Conservation (phyloP, 140 eudicot genomes). For the Bidens hawaiensis region DNA sequence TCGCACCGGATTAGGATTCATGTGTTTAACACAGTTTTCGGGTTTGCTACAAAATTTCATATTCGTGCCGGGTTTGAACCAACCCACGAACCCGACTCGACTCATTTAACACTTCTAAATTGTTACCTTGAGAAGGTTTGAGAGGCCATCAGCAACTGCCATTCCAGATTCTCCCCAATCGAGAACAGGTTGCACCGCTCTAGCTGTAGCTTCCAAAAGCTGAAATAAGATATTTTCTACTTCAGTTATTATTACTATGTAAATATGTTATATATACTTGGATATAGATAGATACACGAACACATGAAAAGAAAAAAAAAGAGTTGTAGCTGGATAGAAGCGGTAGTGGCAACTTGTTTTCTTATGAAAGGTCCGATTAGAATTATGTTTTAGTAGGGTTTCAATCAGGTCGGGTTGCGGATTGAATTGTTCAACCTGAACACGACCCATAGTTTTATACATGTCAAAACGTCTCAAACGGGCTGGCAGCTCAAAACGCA, state of each 20-base stretch:
- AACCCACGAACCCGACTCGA: neutral
- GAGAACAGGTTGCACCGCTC: slow-evolving; percentile 92
- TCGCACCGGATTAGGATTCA: too few relatives aligned
- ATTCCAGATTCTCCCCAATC: slow-evolving; percentile 97
- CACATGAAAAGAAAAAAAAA: neutral
- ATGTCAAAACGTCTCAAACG: too few relatives aligned
- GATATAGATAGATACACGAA: neutral
- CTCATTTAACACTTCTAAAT: neutral
- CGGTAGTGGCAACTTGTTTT: neutral
- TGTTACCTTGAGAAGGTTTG: slow-evolving; percentile 85
- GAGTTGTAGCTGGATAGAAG: neutral
- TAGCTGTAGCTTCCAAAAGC: slow-evolving; percentile 96
- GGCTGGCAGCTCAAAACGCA: too few relatives aligned
- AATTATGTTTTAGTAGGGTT: neutral
- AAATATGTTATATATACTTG: neutral
- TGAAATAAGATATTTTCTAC: slow-evolving; percentile 18
- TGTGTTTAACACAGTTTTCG: too few relatives aligned
- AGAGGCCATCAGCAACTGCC: slow-evolving; percentile 93
- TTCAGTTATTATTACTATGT: neutral
- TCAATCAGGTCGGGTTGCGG: too few relatives aligned
- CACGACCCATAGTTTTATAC: too few relatives aligned
- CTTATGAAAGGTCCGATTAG: neutral
- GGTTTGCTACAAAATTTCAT: too few relatives aligned
- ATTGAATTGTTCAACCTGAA: too few relatives aligned
- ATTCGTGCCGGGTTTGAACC: neutral